Percentiles rank a stretch among this genome's conserved stretches.
phyloP scores from a whole-genome alignment of 2,329 filamentous ascomycete genomes.

The Epichloe aotearoae region DNA sequence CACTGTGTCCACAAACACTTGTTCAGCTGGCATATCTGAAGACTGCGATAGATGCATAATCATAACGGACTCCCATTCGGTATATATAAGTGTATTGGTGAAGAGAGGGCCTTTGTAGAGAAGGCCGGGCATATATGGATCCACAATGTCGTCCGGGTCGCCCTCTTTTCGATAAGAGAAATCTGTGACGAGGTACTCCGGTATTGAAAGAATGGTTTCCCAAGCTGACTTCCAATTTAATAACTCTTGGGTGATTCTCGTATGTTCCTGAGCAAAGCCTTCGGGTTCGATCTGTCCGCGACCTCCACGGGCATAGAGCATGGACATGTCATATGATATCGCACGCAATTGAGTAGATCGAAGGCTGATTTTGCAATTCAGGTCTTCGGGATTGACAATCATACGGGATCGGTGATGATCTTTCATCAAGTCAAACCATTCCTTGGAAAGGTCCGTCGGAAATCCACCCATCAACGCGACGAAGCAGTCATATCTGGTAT shows the following conservation, averaged over 20 bases:
- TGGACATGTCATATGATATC: conserved; percentile 67
- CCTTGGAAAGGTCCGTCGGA: conserved; percentile 55
- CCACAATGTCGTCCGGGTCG: conserved; percentile 53
- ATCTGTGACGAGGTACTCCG: conserved; percentile 47
- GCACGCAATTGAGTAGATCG: conserved; percentile 54
- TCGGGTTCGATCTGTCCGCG: conserved; percentile 50
- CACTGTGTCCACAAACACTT: conserved; percentile 39
- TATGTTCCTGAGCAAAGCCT: conserved; percentile 51
- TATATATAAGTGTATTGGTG: conserved; percentile 57
- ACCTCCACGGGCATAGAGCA: conserved; percentile 57
- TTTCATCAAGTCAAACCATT: conserved; percentile 62
- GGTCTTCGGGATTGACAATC: conserved; percentile 43
- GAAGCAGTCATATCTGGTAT: conserved; percentile 75
- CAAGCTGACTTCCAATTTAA: conserved; percentile 41
- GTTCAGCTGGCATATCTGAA: conserved; percentile 38
- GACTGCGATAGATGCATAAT: conserved; percentile 73
- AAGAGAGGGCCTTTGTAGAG: conserved; percentile 61
- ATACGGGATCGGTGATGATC: conserved; percentile 49
- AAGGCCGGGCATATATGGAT: conserved; percentile 57
- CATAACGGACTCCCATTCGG: conserved; percentile 67
- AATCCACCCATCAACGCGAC: conserved; percentile 72
- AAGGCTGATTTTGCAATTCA: conserved; percentile 54
- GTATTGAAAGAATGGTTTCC: conserved; percentile 47
- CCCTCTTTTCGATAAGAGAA: conserved; percentile 42
- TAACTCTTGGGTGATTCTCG: conserved; percentile 34